These are phyloP conservation scores for Daldinia decipiens DNA, from an alignment of 495 filamentous ascomycete species.

Conservation along the genomic window DNA sequence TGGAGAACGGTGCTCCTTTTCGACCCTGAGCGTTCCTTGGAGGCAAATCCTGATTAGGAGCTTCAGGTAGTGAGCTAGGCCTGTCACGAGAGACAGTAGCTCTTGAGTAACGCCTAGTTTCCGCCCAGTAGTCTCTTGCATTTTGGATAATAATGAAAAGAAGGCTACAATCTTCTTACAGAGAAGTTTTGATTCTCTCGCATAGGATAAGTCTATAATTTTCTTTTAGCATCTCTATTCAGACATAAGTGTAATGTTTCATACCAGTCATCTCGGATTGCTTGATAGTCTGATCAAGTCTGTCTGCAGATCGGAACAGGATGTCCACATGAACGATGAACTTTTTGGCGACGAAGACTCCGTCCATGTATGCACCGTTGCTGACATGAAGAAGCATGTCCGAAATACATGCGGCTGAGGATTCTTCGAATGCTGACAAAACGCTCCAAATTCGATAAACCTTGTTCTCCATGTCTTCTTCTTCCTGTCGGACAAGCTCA, in stretches of 20 bases:
- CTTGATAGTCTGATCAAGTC: slow-evolving; percentile 77
- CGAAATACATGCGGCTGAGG: slow-evolving; percentile 96
- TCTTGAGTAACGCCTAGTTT: slow-evolving; percentile 97
- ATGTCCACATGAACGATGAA: slow-evolving; percentile 98
- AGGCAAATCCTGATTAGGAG: slow-evolving; percentile 96
- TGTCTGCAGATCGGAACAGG: slow-evolving; percentile 88
- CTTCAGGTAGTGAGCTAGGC: slow-evolving; percentile 97
- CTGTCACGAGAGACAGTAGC: slow-evolving; percentile 91
- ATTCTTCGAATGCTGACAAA: slow-evolving; percentile 95
- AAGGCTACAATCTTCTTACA: slow-evolving; percentile 99
- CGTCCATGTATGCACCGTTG: slow-evolving; percentile 95
- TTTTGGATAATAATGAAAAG: slow-evolving; percentile 92
- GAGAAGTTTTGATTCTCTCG: slow-evolving; percentile 93
- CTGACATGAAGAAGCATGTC: slow-evolving; percentile 99
- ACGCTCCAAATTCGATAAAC: slow-evolving; percentile 99
- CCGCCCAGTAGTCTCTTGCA: slow-evolving; percentile 85
- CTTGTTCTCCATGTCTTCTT: slow-evolving; percentile 96
- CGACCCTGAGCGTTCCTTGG: slow-evolving; percentile 90
- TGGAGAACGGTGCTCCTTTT: slow-evolving; percentile 78
- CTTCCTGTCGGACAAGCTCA: slow-evolving; percentile 78
- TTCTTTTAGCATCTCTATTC: slow-evolving; percentile 23
- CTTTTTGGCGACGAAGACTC: slow-evolving; percentile 92
- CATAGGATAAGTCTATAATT: slow-evolving; percentile 80
- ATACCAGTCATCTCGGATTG: slow-evolving; percentile 78
- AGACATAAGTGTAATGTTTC: slow-evolving; percentile 29